Percentiles rank a stretch among this genome's conserved stretches.
These are phyloP conservation scores for Loxodes magnus DNA, from an alignment of 73 alveolate species.

Conservation along the genomic window DNA sequence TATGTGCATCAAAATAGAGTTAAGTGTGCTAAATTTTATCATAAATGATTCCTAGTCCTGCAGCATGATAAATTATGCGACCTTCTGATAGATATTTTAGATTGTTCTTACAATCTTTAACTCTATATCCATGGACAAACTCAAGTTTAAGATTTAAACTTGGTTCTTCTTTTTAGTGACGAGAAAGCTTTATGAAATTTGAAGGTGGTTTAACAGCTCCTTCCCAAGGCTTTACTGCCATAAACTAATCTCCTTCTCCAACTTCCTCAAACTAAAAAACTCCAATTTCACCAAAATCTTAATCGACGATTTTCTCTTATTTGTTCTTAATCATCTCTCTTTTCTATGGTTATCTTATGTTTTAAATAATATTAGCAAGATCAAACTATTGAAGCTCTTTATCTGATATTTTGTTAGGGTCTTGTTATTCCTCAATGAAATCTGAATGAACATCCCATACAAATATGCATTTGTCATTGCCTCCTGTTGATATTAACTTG, in stretches of 20 bases:
- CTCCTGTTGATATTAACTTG: slow-evolving; percentile 84
- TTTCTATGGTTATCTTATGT: slow-evolving; percentile 16
- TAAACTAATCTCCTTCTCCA: slow-evolving; percentile 80
- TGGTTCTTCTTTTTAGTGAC: slow-evolving; percentile 67
- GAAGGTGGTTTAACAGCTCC: slow-evolving; percentile 55
- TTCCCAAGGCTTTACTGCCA: slow-evolving; percentile 71
- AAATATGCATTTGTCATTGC: slow-evolving; percentile 93
- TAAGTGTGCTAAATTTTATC: slow-evolving; percentile 44
- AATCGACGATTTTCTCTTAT: slow-evolving; percentile 19
- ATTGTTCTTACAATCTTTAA: slow-evolving; percentile 88
- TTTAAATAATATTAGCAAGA: slow-evolving; percentile 17
- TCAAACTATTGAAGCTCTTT: slow-evolving; percentile 39
- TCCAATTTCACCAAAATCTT: slow-evolving; percentile 40
- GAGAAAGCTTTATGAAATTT: slow-evolving; percentile 48
- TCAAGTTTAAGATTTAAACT: slow-evolving; percentile 58
- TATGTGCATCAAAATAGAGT: slow-evolving; percentile 63
- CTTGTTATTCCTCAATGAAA: slow-evolving; percentile 16
- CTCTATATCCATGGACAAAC: slow-evolving; percentile 94
- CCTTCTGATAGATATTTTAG: slow-evolving; percentile 59
- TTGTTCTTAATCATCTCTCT: slow-evolving; percentile 21
- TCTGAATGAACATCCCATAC: slow-evolving; percentile 96
- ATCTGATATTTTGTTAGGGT: slow-evolving; percentile 8
- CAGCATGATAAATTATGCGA: slow-evolving; percentile 81
- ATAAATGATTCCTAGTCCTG: slow-evolving; percentile 77
- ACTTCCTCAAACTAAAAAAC: slow-evolving; percentile 66